Conservation (phyloP, 129 eudicot species). For the Arctium lappa region DNA sequence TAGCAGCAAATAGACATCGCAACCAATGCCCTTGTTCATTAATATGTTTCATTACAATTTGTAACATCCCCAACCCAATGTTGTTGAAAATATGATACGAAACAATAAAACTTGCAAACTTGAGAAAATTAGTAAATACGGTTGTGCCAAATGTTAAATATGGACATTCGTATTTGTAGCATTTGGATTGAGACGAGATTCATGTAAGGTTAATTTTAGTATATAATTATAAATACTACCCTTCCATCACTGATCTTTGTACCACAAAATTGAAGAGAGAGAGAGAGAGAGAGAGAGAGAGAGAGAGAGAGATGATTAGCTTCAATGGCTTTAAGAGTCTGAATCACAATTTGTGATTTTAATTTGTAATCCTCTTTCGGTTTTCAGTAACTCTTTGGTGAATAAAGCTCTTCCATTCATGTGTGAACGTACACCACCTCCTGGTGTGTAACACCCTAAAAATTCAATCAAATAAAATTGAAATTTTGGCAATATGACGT, state of each 20-base stretch:
- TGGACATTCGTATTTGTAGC: not conserved
- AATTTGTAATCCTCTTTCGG: not conserved
- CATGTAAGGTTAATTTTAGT: not conserved
- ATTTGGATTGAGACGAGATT: not conserved
- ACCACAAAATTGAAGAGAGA: not conserved
- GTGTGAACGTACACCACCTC: not conserved
- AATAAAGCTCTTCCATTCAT: not conserved
- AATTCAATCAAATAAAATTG: too few relatives aligned
- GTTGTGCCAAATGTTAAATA: not conserved
- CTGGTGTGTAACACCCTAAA: too few relatives aligned
- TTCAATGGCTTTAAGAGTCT: not conserved
- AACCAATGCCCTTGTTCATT: too few relatives aligned
- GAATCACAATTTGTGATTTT: not conserved
- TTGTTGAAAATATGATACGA: not conserved
- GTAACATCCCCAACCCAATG: not conserved
- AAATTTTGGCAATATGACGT: too few relatives aligned
- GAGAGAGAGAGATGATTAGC: not conserved
- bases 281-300: not conserved
- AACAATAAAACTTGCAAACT: not conserved
- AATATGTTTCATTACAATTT: not conserved
- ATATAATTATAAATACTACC: not conserved
- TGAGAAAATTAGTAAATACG: not conserved
- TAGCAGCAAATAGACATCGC: too few relatives aligned
- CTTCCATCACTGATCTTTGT: not conserved
- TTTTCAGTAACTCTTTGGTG: not conserved